A percentile compares a stretch with the other conserved stretches of the same genome.
These are phyloP conservation scores for Phytophthora foliorum DNA, from an alignment of 352 stramenopile genomes.

Conservation along the genomic window DNA sequence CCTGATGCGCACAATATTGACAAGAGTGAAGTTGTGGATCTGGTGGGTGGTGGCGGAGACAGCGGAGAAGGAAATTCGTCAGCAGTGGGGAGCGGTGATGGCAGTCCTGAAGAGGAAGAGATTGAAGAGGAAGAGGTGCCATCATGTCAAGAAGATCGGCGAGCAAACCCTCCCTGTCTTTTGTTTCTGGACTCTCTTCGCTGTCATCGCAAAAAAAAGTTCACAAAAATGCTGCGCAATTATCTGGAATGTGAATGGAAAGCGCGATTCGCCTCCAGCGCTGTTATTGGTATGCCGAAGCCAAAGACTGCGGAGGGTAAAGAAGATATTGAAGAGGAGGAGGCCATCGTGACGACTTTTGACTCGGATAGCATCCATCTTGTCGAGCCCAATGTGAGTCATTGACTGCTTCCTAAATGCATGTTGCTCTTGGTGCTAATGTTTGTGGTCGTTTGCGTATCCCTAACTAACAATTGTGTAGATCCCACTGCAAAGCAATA, in stretches of 20 bases:
- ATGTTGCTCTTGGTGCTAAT: neutral
- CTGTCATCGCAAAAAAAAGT: slow-evolving; percentile 93
- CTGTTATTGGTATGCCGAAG: slow-evolving; percentile 7
- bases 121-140: slow-evolving; percentile 63
- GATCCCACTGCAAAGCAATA: slow-evolving; percentile 95
- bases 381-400: slow-evolving; percentile 82
- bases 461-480: slow-evolving; percentile 13
- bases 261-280: slow-evolving; percentile 36
- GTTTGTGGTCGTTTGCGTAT: neutral
- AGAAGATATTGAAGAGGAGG: slow-evolving; percentile 19
- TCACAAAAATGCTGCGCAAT: slow-evolving; percentile 81
- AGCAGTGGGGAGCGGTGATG: neutral
- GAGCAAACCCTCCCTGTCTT: slow-evolving; percentile 75
- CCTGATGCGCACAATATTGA: neutral
- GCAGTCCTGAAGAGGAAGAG: slow-evolving; percentile 29
- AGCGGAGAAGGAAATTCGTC: slow-evolving; percentile 1
- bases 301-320: neutral
- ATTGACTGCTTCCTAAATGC: neutral
- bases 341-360: slow-evolving; percentile 55
- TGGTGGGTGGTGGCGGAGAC: slow-evolving; percentile 33
- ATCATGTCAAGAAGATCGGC: slow-evolving; percentile 45
- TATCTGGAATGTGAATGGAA: slow-evolving; percentile 92
- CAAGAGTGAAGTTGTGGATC: slow-evolving; percentile 43
- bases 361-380: slow-evolving; percentile 63
- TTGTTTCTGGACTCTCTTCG: slow-evolving; percentile 96